A percentile compares a stretch with the other conserved stretches of the same genome.
phyloP scores from a whole-genome alignment of 2,329 filamentous ascomycete species.

The Alternaria sp. region DNA sequence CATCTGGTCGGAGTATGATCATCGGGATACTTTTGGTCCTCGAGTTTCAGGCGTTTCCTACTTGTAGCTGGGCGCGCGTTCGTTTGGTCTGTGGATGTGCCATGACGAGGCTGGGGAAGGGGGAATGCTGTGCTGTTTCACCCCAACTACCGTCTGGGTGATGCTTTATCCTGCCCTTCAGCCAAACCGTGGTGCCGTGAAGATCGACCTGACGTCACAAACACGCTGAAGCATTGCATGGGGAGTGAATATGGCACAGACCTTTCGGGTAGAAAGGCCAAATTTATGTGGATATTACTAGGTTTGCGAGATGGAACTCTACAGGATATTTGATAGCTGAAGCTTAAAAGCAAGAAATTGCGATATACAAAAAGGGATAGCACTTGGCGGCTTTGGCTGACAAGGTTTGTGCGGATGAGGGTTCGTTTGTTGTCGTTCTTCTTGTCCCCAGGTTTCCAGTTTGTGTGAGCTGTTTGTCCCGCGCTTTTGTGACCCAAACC shows the following conservation, averaged over 20 bases:
- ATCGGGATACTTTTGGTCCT: background rate
- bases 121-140: background rate
- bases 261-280: background rate
- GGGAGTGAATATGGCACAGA: background rate
- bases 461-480: background rate
- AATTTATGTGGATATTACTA: background rate
- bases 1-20: background rate
- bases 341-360: background rate
- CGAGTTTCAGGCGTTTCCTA: background rate
- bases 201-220: background rate
- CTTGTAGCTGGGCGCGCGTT: background rate
- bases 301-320: background rate
- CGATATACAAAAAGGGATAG: slow-evolving; percentile 1
- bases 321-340: background rate
- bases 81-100: background rate
- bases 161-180: background rate
- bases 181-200: too few relatives aligned
- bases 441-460: background rate
- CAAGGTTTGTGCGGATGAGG: background rate
- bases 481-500: background rate
- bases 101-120: background rate
- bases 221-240: background rate
- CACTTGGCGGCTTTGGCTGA: background rate
- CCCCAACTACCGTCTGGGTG: background rate
- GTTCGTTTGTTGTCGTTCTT: background rate